Evolutionary conservation across 176 grass and related monocot genomes (phyloP).

Genomic region (Areca catechu): DNA sequence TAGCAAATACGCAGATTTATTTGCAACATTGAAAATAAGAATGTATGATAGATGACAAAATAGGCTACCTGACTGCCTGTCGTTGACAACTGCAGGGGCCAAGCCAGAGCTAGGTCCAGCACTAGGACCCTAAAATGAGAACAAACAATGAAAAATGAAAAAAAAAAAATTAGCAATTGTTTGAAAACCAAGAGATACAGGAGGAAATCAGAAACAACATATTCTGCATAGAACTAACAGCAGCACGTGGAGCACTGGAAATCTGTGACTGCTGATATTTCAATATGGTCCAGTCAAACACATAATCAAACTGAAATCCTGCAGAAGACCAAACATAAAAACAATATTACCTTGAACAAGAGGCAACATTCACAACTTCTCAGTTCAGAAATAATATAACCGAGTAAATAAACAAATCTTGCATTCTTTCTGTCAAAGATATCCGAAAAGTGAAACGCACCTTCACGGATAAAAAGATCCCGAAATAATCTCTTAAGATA

Average conservation of each 20-base stretch:
- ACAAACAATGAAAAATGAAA: slow-evolving; percentile 1
- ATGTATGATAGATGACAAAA: too few species aligned
- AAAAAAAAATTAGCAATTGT: background rate
- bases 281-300: slow-evolving; percentile 98
- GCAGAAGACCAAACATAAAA: slow-evolving; percentile 18
- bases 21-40: too few species aligned
- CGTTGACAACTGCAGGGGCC: slow-evolving; percentile 48
- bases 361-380: too few species aligned
- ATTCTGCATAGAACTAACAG: slow-evolving; percentile 24
- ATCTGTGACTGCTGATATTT: slow-evolving; percentile 98
- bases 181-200: background rate
- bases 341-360: background rate
- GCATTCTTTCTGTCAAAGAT: background rate
- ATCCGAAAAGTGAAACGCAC: slow-evolving; percentile 27
- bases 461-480: slow-evolving; percentile 96
- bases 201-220: background rate
- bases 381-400: too few species aligned
- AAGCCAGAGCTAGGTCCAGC: slow-evolving; percentile 76
- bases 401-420: too few species aligned
- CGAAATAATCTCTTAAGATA: slow-evolving; percentile 92
- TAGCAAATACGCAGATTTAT: too few species aligned
- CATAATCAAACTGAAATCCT: slow-evolving; percentile 99
- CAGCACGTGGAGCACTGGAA: slow-evolving; percentile 53
- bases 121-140: slow-evolving; percentile 35
- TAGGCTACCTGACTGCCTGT: slow-evolving; percentile 64